phyloP scores from a whole-genome alignment of 140 eudicot genomes.

The Flaveria floridana region DNA sequence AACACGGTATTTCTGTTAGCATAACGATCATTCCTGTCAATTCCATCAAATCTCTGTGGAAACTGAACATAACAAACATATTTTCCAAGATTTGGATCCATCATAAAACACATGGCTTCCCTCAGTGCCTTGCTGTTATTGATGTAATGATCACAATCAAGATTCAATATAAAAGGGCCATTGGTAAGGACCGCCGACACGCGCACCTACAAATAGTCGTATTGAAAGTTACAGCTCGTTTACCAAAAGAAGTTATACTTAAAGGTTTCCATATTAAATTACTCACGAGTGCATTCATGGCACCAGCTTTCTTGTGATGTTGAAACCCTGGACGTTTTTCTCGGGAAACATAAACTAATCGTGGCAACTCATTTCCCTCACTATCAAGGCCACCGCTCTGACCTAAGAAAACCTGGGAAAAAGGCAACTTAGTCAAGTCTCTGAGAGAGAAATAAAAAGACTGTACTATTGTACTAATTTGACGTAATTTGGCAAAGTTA shows the following conservation, averaged over 20 bases:
- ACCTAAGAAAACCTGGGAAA: too few species aligned
- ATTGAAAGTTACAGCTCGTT: slow-evolving; percentile 12
- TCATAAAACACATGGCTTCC: slow-evolving; percentile 94
- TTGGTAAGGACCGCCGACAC: slow-evolving; percentile 97
- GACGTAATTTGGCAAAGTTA: not conserved
- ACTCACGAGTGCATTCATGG: slow-evolving; percentile 69
- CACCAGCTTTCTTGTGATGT: slow-evolving; percentile 81
- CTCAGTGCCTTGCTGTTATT: slow-evolving; percentile 93
- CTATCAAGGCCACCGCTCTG: too few species aligned
- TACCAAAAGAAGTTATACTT: not conserved
- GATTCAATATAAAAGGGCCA: too few species aligned
- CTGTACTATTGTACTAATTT: not conserved
- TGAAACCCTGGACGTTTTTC: slow-evolving; percentile 76
- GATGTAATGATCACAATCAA: too few species aligned
- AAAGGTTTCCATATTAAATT: not conserved
- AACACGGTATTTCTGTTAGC: slow-evolving; percentile 90
- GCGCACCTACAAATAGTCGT: slow-evolving; percentile 65
- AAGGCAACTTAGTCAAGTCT: slow-evolving; percentile 45
- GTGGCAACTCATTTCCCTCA: too few species aligned
- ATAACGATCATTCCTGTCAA: slow-evolving; percentile 87
- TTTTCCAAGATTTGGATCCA: slow-evolving; percentile 95
- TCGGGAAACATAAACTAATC: too few species aligned
- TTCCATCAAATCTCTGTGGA: slow-evolving; percentile 96
- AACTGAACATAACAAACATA: slow-evolving; percentile 94
- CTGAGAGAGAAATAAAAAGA: not conserved